Conservation (phyloP, 768 basidiomycete species). For the Mycena crocata region DNA sequence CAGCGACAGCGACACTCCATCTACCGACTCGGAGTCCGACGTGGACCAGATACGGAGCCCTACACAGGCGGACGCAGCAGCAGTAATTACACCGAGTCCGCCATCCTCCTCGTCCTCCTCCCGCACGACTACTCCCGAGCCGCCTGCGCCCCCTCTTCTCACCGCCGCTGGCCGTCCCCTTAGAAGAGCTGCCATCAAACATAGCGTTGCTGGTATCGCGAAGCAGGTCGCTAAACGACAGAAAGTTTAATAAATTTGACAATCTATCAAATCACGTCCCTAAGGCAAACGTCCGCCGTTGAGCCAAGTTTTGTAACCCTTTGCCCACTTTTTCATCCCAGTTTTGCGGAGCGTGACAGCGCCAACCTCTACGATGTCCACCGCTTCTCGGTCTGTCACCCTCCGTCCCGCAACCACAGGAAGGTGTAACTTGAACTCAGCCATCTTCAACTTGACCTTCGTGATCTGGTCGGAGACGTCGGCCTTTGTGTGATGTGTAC, state of each 20-base stretch:
- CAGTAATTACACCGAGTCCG: not conserved
- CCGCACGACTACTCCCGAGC: not conserved
- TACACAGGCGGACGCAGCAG: not conserved
- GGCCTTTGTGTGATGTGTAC: constrained; percentile 9
- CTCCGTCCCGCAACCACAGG: not conserved
- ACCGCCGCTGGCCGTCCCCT: not conserved
- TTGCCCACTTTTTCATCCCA: not conserved
- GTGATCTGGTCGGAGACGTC: not conserved
- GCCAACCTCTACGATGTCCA: not conserved
- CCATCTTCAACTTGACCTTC: constrained; percentile 2
- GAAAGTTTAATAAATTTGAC: not conserved
- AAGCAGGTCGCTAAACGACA: not conserved
- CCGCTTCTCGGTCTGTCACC: not conserved
- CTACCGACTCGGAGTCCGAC: not conserved
- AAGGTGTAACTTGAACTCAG: not conserved
- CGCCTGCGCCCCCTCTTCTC: not conserved
- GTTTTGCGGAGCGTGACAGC: not conserved
- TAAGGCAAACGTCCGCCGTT: not conserved
- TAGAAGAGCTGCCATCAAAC: not conserved
- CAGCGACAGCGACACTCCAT: too few species aligned
- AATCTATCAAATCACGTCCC: not conserved
- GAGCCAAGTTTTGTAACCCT: not conserved
- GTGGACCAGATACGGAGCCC: not conserved
- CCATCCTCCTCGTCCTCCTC: not conserved
- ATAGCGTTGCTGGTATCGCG: not conserved